phyloP scores from a whole-genome alignment of 192 early-diverging fungal species.

The Kappamyces sp. region DNA sequence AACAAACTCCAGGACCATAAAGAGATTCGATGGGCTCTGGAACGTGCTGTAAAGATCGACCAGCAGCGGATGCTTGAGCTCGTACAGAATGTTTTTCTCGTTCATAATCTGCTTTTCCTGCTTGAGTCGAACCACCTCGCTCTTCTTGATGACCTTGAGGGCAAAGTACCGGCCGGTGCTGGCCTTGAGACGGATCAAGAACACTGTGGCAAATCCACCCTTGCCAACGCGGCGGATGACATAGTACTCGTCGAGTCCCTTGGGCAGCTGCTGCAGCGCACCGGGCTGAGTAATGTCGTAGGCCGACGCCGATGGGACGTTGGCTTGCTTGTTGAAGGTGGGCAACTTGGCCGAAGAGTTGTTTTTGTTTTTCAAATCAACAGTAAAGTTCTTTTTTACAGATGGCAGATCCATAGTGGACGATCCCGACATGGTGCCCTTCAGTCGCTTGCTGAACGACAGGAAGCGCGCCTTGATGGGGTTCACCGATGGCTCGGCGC shows the following conservation, averaged over 20 bases:
- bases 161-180: slow-evolving; percentile 50
- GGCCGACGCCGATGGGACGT: slow-evolving; percentile 28
- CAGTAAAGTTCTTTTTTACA: slow-evolving; percentile 9
- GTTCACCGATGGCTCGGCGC: no score
- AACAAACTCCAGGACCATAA: slow-evolving; percentile 55
- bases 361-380: slow-evolving; percentile 3
- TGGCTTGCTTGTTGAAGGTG: neutral
- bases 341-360: slow-evolving; percentile 1
- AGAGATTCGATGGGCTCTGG: slow-evolving; percentile 44
- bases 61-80: slow-evolving; percentile 43
- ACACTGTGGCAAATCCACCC: slow-evolving; percentile 51
- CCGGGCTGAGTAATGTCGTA: slow-evolving; percentile 38
- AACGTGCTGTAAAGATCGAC: slow-evolving; percentile 52
- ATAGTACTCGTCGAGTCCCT: slow-evolving; percentile 44
- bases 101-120: slow-evolving; percentile 53
- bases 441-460: slow-evolving; percentile 17
- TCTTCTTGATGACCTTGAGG: slow-evolving; percentile 53
- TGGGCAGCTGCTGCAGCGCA: slow-evolving; percentile 19
- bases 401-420: neutral
- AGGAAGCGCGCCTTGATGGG: slow-evolving; percentile 6
- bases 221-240: slow-evolving; percentile 45
- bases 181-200: slow-evolving; percentile 38
- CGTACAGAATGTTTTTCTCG: slow-evolving; percentile 50
- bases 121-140: slow-evolving; percentile 44
- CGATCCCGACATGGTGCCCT: slow-evolving; percentile 5